Conservation (phyloP, 305 asterid genomes). For the Solanum chacoense region DNA sequence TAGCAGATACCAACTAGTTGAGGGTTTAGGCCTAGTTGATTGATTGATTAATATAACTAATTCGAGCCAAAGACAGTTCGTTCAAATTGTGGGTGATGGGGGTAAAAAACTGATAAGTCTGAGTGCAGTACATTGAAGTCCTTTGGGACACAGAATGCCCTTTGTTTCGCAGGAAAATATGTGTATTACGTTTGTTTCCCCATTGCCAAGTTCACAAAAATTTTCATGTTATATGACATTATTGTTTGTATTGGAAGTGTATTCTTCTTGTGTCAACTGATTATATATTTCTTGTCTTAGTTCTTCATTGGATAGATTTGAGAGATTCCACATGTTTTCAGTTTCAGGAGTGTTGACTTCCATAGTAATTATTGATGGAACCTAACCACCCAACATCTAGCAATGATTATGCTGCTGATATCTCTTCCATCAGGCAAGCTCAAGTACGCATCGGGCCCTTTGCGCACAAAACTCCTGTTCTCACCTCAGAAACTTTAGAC, state of each 20-base stretch:
- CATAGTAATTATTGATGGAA: conserved; percentile 32
- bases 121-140: not conserved
- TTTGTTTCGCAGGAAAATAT: not conserved
- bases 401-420: conserved; percentile 62
- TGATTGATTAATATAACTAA: not conserved
- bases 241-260: not conserved
- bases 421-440: conserved; percentile 61
- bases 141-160: not conserved
- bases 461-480: conserved; percentile 59
- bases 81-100: not conserved
- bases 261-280: not conserved
- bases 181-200: not conserved
- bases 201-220: not conserved
- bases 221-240: not conserved
- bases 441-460: conserved; percentile 42
- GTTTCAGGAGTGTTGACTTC: not conserved
- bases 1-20: not conserved
- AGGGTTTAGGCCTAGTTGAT: not conserved
- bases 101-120: not conserved
- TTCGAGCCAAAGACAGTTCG: not conserved
- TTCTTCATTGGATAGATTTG: not conserved
- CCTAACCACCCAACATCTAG: conserved; percentile 17
- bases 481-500: conserved; percentile 59
- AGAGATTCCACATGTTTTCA: not conserved
- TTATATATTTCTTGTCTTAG: not conserved